Evolutionary conservation across 2,329 filamentous ascomycete species (phyloP).

Genomic region (Sordariomycetes sp.): DNA sequence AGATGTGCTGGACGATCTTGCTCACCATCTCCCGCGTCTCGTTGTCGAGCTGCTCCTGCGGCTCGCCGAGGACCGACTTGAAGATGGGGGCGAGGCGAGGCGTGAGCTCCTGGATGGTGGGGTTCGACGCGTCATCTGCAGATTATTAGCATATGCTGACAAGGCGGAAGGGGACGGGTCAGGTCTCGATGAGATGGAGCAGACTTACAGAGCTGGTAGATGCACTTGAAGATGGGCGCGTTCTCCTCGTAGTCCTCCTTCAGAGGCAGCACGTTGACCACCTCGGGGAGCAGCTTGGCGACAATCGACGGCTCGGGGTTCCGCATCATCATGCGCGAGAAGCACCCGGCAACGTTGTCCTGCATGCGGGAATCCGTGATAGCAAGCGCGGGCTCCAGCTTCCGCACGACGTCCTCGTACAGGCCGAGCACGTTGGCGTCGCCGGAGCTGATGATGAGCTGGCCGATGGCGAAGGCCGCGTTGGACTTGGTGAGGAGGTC

Average conservation of each 20-base stretch:
- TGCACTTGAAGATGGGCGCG: constrained; percentile 82
- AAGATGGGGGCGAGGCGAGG: constrained; percentile 60
- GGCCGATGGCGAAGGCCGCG: constrained; percentile 80
- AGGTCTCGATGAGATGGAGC: not conserved
- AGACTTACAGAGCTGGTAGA: constrained; percentile 71
- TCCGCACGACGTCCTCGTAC: constrained; percentile 68
- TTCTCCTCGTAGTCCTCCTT: constrained; percentile 97
- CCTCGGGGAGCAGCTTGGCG: constrained; percentile 66
- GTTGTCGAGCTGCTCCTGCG: constrained; percentile 64
- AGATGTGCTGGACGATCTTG: constrained; percentile 46
- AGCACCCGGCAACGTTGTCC: constrained; percentile 87
- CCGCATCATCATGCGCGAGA: constrained; percentile 84
- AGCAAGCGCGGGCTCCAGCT: constrained; percentile 76
- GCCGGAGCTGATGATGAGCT: constrained; percentile 72
- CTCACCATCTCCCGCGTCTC: constrained; percentile 58
- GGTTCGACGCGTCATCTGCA: constrained; percentile 55
- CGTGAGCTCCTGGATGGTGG: constrained; percentile 59
- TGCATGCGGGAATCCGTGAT: constrained; percentile 70
- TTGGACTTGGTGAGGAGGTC: constrained; percentile 92
- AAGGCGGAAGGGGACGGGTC: not conserved
- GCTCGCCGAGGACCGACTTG: constrained; percentile 59
- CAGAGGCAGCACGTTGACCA: constrained; percentile 72
- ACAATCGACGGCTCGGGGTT: constrained; percentile 77
- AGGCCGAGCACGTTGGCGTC: constrained; percentile 65
- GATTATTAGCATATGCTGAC: constrained; percentile 12